Base-by-base conservation (phyloP, 352 stramenopile species). In the Phytophthora nicotianae region DNA sequence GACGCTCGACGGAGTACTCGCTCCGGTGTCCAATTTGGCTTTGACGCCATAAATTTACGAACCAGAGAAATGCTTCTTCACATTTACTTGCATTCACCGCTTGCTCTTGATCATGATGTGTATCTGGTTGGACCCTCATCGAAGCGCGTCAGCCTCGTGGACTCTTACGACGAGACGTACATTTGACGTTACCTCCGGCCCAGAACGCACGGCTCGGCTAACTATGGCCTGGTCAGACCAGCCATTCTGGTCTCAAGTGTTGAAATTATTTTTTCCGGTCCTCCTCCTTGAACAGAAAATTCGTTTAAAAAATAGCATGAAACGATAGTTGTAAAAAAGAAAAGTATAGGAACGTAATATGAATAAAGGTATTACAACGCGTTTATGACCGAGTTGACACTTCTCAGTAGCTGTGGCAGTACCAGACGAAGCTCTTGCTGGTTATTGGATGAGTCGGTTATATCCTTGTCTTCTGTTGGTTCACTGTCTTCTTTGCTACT, bases 401-500 rank as follows among this genome's bases (percentile, higher is more conserved):
- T 82, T 19, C 52, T 50, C 27, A 76, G 62, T n/a, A 89, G 55
- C 43, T 86, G 75, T 3, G 72, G 60, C 0, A 88, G 72, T 27
- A 89, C 75, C n/a, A 65, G 53, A 0, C 57, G 54, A 41, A 88
- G 63, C 27, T 89, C 77, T 32, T 56, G 59, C 24, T 55, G 67
- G n/a, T 29, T 62, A 24, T 29, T 54, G 19, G 21, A 50, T 5
- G 54, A 49, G 5, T 58, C 56, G 1, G 9, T 46, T 8, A 26
- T 43, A 8, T 67, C 58, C 0, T 56, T 51, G 2, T 72, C 64
- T 19, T 65, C 42, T 5, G 43, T 45, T 8, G 50, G 40, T 2
- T 64, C 54, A 21, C 41, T 37, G 1, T 5, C 14, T 4, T 33
- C 14, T 58, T 40, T 37, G 1, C 13, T 43, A 13, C 8, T 19